Conservation (phyloP, 768 basidiomycete species). For the Collybiopsis luxurians region DNA sequence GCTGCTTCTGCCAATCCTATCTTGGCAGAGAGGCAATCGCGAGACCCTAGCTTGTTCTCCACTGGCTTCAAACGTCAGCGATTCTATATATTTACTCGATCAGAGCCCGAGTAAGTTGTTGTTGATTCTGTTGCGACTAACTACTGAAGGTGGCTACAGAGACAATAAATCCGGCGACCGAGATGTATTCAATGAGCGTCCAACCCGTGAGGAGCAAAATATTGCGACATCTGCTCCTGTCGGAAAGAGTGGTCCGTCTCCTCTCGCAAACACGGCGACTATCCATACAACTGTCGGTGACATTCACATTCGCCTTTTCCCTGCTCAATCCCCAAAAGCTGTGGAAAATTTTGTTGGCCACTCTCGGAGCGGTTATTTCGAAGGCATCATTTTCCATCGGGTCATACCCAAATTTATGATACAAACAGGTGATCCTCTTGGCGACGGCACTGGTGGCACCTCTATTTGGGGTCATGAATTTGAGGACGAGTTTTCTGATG, state of each 20-base stretch:
- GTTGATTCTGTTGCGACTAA: neutral
- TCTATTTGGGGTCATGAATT: slow-evolving; percentile 91
- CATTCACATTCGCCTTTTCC: slow-evolving; percentile 87
- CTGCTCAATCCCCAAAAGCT: slow-evolving; percentile 87
- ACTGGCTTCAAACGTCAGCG: slow-evolving; percentile 91
- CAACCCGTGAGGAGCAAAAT: slow-evolving; percentile 93
- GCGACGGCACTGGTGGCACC: slow-evolving; percentile 89
- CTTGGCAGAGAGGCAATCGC: slow-evolving; percentile 74
- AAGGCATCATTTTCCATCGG: slow-evolving; percentile 93
- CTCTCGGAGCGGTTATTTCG: slow-evolving; percentile 85
- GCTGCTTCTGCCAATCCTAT: slow-evolving; percentile 95
- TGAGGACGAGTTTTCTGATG: slow-evolving; percentile 91
- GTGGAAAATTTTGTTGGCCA: slow-evolving; percentile 99
- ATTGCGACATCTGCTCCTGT: slow-evolving; percentile 64
- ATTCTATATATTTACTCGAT: slow-evolving; percentile 93
- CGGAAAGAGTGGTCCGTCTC: slow-evolving; percentile 56
- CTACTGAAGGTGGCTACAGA: slow-evolving; percentile 32
- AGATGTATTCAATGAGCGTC: slow-evolving; percentile 97
- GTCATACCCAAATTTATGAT: slow-evolving; percentile 99
- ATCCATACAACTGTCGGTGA: slow-evolving; percentile 97
- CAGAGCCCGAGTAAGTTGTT: slow-evolving; percentile 78
- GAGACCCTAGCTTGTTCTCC: slow-evolving; percentile 91
- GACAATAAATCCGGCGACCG: slow-evolving; percentile 87
- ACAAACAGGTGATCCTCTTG: slow-evolving; percentile 91
- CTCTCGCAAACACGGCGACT: slow-evolving; percentile 74